These are phyloP conservation scores for Phycomyces blakesleeanus DNA, from an alignment of 192 early-diverging fungal species.

Conservation along the genomic window DNA sequence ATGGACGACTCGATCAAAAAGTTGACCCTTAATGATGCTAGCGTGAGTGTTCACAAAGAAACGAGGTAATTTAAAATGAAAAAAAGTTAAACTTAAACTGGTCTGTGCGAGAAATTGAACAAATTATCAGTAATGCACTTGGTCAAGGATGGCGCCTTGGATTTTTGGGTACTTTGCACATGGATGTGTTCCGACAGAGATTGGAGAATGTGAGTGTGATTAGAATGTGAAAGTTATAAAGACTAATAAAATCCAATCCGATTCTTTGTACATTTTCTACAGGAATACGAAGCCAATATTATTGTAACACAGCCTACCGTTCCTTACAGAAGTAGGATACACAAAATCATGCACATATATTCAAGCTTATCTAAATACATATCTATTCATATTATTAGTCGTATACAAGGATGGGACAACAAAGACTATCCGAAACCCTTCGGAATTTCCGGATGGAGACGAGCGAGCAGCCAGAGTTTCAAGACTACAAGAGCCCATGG, in stretches of 20 bases:
- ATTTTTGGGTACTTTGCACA: slow-evolving; percentile 93
- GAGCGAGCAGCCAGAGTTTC: slow-evolving; percentile 59
- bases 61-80: slow-evolving; percentile 43
- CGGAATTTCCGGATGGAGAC: slow-evolving; percentile 83
- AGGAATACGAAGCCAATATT: slow-evolving; percentile 89
- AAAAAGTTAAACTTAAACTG: not conserved
- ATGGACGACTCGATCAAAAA: slow-evolving; percentile 89
- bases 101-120: too few species aligned
- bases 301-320: slow-evolving; percentile 93
- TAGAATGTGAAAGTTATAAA: not conserved
- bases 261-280: not conserved
- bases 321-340: slow-evolving; percentile 63
- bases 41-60: slow-evolving; percentile 83
- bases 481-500: slow-evolving; percentile 86
- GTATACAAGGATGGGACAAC: slow-evolving; percentile 41
- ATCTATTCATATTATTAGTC: slow-evolving; percentile 34
- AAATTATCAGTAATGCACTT: slow-evolving; percentile 55
- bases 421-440: slow-evolving; percentile 73
- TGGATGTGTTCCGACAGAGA: slow-evolving; percentile 97
- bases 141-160: slow-evolving; percentile 97
- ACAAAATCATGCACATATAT: slow-evolving; percentile 2
- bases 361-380: slow-evolving; percentile 1
- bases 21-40: slow-evolving; percentile 93
- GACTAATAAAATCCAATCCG: not conserved
- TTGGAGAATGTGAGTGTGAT: slow-evolving; percentile 63